Evolutionary conservation across 768 basidiomycete genomes (phyloP).

Genomic region (Lactarius quietus): DNA sequence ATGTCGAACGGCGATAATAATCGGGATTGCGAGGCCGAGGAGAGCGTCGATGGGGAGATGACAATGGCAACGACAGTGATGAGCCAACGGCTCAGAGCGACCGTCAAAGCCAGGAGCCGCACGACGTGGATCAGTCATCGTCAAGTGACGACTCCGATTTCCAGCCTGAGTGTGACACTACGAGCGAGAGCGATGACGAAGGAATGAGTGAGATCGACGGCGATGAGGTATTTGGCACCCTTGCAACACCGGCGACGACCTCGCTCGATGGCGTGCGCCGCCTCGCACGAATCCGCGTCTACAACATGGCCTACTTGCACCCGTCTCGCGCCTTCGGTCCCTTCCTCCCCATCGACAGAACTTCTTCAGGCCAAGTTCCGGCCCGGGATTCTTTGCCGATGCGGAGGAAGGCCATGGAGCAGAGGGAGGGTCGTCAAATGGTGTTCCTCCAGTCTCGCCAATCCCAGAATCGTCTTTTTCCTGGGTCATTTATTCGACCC

Average conservation of each 20-base stretch:
- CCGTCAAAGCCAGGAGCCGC: background rate
- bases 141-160: slow-evolving; percentile 6
- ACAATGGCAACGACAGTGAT: background rate
- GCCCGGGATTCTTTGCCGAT: background rate
- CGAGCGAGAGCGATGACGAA: slow-evolving; percentile 4
- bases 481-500: background rate
- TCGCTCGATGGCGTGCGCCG: slow-evolving; percentile 29
- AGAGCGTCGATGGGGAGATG: background rate
- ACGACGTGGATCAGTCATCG: background rate
- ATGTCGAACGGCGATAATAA: background rate
- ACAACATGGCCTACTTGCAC: slow-evolving; percentile 37
- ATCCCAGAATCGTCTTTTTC: slow-evolving; percentile 12
- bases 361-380: background rate
- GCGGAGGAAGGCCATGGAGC: background rate
- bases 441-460: background rate
- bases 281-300: slow-evolving; percentile 36
- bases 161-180: background rate
- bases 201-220: slow-evolving; percentile 11
- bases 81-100: background rate
- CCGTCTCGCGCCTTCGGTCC: slow-evolving; percentile 37
- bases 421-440: background rate
- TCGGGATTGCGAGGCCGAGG: background rate
- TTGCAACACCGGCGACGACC: background rate
- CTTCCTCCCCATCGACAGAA: slow-evolving; percentile 32
- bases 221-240: slow-evolving; percentile 1